Conservation (phyloP, 2,329 filamentous ascomycete genomes). For the Hypoxylon sp. region DNA sequence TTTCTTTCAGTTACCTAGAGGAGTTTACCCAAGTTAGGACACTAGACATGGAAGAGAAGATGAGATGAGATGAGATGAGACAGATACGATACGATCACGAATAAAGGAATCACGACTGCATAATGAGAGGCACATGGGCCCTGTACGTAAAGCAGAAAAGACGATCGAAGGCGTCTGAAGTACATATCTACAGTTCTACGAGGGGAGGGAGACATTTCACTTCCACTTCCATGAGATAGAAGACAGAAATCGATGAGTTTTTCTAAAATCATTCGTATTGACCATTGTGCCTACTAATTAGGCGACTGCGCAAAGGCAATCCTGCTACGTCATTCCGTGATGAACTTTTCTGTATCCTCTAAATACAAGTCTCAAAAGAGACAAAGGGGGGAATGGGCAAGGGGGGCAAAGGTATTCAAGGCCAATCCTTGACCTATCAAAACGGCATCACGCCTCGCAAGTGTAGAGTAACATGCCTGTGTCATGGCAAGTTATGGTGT, state of each 20-base stretch:
- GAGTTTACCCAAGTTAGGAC: conserved; percentile 6
- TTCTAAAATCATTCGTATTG: conserved; percentile 9
- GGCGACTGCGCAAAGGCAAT: not conserved
- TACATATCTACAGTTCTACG: conserved; percentile 15
- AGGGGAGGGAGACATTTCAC: conserved; percentile 20
- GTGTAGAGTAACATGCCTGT: not conserved
- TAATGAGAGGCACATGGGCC: not conserved
- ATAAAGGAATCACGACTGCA: conserved; percentile 9
- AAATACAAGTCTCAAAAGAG: conserved; percentile 25
- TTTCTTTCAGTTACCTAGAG: not conserved
- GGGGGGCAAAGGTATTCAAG: not conserved
- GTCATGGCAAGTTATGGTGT: not conserved
- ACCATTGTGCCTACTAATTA: not conserved
- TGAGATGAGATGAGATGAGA: not conserved
- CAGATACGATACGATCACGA: conserved; percentile 25
- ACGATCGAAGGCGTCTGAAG: conserved; percentile 7
- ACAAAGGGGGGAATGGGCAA: too few species aligned
- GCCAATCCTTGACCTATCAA: conserved; percentile 1
- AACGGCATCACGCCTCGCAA: conserved; percentile 2
- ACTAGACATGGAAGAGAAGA: conserved; percentile 9
- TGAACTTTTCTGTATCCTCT: conserved; percentile 42
- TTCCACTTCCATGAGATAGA: not conserved
- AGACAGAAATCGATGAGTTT: not conserved
- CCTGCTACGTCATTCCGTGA: conserved; percentile 1
- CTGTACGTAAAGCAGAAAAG: not conserved